These are phyloP conservation scores for Hypoxylon intermedium DNA, from an alignment of 495 filamentous ascomycete species.

Conservation along the genomic window DNA sequence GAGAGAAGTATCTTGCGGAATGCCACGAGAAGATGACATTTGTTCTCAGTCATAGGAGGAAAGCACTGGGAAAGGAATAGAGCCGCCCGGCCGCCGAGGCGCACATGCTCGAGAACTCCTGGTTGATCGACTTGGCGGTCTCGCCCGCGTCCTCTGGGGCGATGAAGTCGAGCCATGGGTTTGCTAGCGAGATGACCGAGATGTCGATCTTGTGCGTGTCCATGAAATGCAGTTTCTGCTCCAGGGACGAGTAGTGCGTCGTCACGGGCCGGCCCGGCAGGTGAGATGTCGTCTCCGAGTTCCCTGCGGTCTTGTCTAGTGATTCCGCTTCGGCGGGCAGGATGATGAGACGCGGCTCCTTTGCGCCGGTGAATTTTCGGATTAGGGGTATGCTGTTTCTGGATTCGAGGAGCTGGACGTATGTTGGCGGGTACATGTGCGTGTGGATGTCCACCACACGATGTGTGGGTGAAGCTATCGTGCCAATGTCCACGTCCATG, in stretches of 20 bases:
- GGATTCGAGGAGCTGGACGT: slow-evolving; percentile 79
- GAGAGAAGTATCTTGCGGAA: too few species aligned
- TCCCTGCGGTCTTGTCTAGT: slow-evolving; percentile 51
- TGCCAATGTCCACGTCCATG: slow-evolving; percentile 4
- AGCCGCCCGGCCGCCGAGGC: slow-evolving; percentile 57
- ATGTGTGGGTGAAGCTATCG: slow-evolving; percentile 26
- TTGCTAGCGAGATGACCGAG: slow-evolving; percentile 88
- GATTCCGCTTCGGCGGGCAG: slow-evolving; percentile 70
- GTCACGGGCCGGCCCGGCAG: slow-evolving; percentile 76
- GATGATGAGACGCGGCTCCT: slow-evolving; percentile 77
- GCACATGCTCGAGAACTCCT: slow-evolving; percentile 77
- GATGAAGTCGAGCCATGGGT: slow-evolving; percentile 95
- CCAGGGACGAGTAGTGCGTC: slow-evolving; percentile 72
- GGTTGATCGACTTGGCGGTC: slow-evolving; percentile 73
- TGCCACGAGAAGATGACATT: too few species aligned
- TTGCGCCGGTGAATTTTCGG: slow-evolving; percentile 66
- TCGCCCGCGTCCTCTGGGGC: slow-evolving; percentile 63
- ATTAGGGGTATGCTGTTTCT: slow-evolving; percentile 82
- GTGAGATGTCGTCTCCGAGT: slow-evolving; percentile 50
- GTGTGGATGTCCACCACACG: slow-evolving; percentile 88
- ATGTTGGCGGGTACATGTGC: slow-evolving; percentile 88
- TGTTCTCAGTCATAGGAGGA: too few species aligned
- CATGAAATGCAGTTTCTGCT: slow-evolving; percentile 86
- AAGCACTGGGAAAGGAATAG: slow-evolving; percentile 87
- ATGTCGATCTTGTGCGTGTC: slow-evolving; percentile 77